Evolutionary conservation across 2,329 filamentous ascomycete genomes (phyloP).

Genomic region (Neoascochyta sp.): DNA sequence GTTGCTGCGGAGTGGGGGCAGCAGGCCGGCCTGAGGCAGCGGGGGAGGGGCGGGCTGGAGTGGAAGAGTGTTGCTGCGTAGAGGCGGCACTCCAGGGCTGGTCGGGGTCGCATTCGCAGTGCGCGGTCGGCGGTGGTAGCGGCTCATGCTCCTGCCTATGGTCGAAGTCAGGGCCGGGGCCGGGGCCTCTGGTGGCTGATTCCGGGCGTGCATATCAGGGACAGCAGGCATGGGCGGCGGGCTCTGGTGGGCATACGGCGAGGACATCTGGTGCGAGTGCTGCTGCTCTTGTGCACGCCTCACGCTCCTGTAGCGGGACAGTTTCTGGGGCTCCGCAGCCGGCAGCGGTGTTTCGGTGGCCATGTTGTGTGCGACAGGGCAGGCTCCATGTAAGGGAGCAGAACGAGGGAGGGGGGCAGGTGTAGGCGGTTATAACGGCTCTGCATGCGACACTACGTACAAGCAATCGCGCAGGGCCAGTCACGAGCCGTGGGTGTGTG

Average conservation of each 20-base stretch:
- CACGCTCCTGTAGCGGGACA: slow-evolving; percentile 58
- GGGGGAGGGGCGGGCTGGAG: slow-evolving; percentile 12
- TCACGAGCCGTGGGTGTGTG: too few species aligned
- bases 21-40: too few species aligned
- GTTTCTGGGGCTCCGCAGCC: slow-evolving; percentile 40
- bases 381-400: slow-evolving; percentile 17
- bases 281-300: slow-evolving; percentile 44
- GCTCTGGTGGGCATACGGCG: too few species aligned
- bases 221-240: slow-evolving; percentile 26
- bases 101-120: slow-evolving; percentile 25
- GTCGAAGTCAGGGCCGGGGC: too few species aligned
- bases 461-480: too few species aligned
- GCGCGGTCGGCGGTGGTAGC: slow-evolving; percentile 38
- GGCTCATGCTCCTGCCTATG: slow-evolving; percentile 39
- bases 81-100: slow-evolving; percentile 19
- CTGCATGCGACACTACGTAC: too few species aligned
- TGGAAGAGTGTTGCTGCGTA: slow-evolving; percentile 22
- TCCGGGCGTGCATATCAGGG: slow-evolving; percentile 15
- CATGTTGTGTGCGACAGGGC: slow-evolving; percentile 29
- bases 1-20: slow-evolving; percentile 21
- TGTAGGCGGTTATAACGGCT: too few species aligned
- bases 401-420: slow-evolving; percentile 2
- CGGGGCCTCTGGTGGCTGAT: too few species aligned
- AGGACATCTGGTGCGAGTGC: slow-evolving; percentile 12
- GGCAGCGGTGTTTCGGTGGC: slow-evolving; percentile 27